Evolutionary conservation across 192 early-diverging fungal species (phyloP).

Genomic region (Allomyces macrogynus): DNA sequence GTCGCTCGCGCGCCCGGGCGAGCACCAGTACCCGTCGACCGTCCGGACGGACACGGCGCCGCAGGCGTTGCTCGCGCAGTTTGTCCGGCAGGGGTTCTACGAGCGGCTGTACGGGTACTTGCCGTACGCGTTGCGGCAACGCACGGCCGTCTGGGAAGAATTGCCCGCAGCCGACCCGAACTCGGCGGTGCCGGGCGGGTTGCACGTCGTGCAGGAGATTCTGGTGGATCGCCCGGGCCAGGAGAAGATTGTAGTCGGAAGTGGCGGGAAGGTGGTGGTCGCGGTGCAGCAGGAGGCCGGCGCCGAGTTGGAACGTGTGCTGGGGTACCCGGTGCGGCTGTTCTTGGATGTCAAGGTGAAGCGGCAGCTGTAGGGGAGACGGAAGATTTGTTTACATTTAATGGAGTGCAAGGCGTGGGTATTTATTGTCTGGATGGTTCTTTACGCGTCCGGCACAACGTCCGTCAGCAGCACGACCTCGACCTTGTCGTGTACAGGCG

Average conservation of each 20-base stretch:
- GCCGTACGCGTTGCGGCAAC: not conserved
- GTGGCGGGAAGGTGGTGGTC: not conserved
- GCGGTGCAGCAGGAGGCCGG: not conserved
- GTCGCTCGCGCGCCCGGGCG: not conserved
- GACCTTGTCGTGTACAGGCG: slow-evolving; percentile 17
- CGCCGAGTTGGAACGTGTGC: not conserved
- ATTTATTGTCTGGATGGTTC: too few species aligned
- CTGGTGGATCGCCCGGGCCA: not conserved
- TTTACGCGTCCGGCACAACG: not conserved
- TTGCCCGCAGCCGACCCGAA: not conserved
- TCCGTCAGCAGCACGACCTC: slow-evolving; percentile 14
- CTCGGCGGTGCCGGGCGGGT: not conserved
- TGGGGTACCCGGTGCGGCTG: not conserved
- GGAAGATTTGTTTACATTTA: too few species aligned
- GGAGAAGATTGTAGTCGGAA: not conserved
- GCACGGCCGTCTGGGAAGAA: not conserved
- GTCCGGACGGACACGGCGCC: not conserved
- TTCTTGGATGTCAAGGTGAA: not conserved
- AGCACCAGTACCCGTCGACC: not conserved
- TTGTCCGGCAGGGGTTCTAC: not conserved
- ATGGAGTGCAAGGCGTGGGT: too few species aligned
- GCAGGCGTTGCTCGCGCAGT: not conserved
- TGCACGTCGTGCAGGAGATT: not conserved
- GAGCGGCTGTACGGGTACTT: not conserved
- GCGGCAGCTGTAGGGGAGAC: too few species aligned